These are phyloP conservation scores for Plenodomus tracheiphilus DNA, from an alignment of 2,329 filamentous ascomycete genomes.

Conservation along the genomic window DNA sequence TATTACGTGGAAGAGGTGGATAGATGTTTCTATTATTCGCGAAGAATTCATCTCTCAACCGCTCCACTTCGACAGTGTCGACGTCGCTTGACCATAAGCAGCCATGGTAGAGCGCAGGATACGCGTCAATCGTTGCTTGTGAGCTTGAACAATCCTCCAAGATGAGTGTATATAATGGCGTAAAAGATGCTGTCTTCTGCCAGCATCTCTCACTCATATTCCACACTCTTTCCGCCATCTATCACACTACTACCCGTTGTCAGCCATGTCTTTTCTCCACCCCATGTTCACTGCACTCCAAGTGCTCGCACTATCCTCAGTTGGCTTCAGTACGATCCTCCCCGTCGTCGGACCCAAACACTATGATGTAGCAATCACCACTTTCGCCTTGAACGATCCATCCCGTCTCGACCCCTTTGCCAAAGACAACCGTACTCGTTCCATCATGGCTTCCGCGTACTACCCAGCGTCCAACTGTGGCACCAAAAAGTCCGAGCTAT, in stretches of 20 bases:
- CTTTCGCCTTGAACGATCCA: slow-evolving; percentile 19
- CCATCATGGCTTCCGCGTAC: slow-evolving; percentile 31
- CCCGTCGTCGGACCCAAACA: slow-evolving; percentile 15
- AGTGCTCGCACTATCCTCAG: not conserved
- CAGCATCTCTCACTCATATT: not conserved
- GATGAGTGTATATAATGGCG: not conserved
- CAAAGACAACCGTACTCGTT: slow-evolving; percentile 17
- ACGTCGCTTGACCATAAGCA: slow-evolving; percentile 6
- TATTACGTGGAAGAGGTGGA: not conserved
- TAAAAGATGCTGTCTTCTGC: not conserved
- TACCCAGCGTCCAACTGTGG: slow-evolving; percentile 19
- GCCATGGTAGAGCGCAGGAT: slow-evolving; percentile 7
- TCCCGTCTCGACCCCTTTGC: slow-evolving; percentile 25
- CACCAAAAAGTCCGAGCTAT: slow-evolving; percentile 8
- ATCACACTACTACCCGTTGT: not conserved
- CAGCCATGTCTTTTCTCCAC: slow-evolving; percentile 4
- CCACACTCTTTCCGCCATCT: not conserved
- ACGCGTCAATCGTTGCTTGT: not conserved
- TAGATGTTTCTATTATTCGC: not conserved
- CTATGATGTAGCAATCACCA: slow-evolving; percentile 17
- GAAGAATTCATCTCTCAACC: not conserved
- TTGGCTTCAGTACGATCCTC: slow-evolving; percentile 5
- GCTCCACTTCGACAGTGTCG: not conserved
- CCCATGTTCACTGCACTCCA: slow-evolving; percentile 3
- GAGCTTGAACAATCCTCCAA: not conserved